Conservation (phyloP, 2,329 filamentous ascomycete genomes). For the Cercospora berteroae region DNA sequence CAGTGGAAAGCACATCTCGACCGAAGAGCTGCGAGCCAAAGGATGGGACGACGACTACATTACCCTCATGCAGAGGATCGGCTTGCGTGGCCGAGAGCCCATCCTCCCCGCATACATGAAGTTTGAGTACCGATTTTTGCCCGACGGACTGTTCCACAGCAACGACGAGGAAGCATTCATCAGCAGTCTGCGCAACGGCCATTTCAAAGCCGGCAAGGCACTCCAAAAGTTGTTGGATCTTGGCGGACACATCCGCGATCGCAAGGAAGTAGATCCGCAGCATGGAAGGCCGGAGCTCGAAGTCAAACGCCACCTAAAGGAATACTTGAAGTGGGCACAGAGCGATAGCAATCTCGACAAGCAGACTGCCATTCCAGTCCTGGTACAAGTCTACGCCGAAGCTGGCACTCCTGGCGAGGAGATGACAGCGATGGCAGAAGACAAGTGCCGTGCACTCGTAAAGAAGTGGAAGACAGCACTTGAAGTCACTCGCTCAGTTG, state of each 20-base stretch:
- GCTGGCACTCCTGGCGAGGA: slow-evolving; percentile 41
- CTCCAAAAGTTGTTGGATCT: slow-evolving; percentile 52
- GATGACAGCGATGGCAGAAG: slow-evolving; percentile 45
- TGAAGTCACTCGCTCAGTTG: slow-evolving; percentile 30
- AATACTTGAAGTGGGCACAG: slow-evolving; percentile 56
- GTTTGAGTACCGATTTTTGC: slow-evolving; percentile 55
- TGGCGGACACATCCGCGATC: slow-evolving; percentile 53
- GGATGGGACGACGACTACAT: slow-evolving; percentile 55
- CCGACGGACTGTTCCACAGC: slow-evolving; percentile 52
- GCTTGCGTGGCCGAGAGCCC: slow-evolving; percentile 57
- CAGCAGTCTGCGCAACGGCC: slow-evolving; percentile 40
- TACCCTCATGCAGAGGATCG: slow-evolving; percentile 53
- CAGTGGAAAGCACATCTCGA: slow-evolving; percentile 27
- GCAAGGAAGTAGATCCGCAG: slow-evolving; percentile 40
- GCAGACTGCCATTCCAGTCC: slow-evolving; percentile 40
- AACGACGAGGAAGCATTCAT: slow-evolving; percentile 48
- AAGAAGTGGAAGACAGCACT: slow-evolving; percentile 44
- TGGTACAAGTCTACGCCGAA: slow-evolving; percentile 47
- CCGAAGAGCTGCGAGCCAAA: slow-evolving; percentile 27
- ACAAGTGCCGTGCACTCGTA: slow-evolving; percentile 46
- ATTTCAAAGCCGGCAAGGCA: slow-evolving; percentile 54
- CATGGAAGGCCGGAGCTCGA: slow-evolving; percentile 15
- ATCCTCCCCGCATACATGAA: slow-evolving; percentile 54
- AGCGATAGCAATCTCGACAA: slow-evolving; percentile 47
- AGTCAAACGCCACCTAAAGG: slow-evolving; percentile 31